Conservation (phyloP, 305 asterid species). For the Fraxinus sp. region DNA sequence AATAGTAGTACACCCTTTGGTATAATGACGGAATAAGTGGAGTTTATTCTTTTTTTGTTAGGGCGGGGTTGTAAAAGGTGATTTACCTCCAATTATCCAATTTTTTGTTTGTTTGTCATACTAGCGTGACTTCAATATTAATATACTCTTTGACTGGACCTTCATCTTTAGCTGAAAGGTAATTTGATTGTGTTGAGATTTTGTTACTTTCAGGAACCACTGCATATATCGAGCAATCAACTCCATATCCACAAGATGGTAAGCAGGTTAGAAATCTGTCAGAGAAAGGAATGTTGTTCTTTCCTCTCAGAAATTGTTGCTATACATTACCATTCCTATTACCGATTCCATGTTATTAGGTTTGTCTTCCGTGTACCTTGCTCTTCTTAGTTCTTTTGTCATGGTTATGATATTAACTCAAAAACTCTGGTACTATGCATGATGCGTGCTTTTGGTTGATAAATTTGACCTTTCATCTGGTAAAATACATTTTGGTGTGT, state of each 20-base stretch:
- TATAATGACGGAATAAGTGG: background rate
- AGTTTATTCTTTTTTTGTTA: background rate
- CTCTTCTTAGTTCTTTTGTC: conserved; percentile 15
- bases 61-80: background rate
- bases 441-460: background rate
- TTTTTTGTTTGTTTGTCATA: background rate
- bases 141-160: background rate
- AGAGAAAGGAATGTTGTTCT: background rate
- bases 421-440: background rate
- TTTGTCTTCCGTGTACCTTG: background rate
- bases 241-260: conserved; percentile 95
- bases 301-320: conserved; percentile 10
- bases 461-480: conserved; percentile 7
- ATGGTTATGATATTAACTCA: background rate
- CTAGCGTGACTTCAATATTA: conserved; percentile 1
- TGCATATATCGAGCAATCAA: conserved; percentile 87
- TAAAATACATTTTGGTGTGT: background rate
- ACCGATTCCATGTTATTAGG: background rate
- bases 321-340: background rate
- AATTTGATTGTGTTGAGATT: conserved; percentile 4
- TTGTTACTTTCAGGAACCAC: conserved; percentile 73
- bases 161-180: conserved; percentile 14
- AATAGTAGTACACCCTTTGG: background rate
- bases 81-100: background rate
- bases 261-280: conserved; percentile 77